A percentile compares a stretch with the other conserved stretches of the same genome.
These are phyloP conservation scores for Brassica nigra DNA, from an alignment of 345 rosid species.

Conservation along the genomic window DNA sequence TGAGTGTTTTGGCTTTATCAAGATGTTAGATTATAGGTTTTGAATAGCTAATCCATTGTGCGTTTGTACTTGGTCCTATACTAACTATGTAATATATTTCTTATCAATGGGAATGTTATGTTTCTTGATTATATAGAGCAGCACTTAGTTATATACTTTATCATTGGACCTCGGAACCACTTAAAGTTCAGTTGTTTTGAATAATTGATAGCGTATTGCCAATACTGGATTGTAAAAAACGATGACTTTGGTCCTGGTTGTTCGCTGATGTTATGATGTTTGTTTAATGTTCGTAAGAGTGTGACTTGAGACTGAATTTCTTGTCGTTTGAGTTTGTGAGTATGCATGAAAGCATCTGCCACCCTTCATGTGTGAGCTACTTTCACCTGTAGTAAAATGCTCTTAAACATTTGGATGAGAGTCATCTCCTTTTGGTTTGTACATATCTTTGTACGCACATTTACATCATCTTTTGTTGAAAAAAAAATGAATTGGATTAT, in stretches of 20 bases:
- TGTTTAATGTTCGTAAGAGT: background rate
- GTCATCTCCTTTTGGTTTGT: background rate
- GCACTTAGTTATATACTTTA: background rate
- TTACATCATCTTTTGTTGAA: background rate
- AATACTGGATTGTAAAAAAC: background rate
- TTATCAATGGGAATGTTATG: constrained; percentile 13
- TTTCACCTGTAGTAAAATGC: background rate
- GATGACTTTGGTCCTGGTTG: background rate
- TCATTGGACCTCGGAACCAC: background rate
- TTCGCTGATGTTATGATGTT: background rate
- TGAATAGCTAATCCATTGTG: background rate
- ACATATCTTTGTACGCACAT: background rate
- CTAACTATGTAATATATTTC: background rate
- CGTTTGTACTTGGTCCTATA: background rate
- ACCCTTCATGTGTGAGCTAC: background rate
- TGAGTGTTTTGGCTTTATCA: background rate
- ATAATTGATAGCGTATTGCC: background rate
- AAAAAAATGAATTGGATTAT: constrained; percentile 1
- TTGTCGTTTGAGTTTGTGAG: background rate
- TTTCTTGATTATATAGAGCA: constrained; percentile 6
- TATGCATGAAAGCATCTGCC: background rate
- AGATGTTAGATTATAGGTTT: background rate
- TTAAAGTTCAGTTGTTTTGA: background rate
- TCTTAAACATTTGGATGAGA: too few species aligned
- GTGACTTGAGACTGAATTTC: background rate